Base-by-base conservation (phyloP, 2,329 filamentous ascomycete genomes). In the Immersiporthe knoxdaviesiana region DNA sequence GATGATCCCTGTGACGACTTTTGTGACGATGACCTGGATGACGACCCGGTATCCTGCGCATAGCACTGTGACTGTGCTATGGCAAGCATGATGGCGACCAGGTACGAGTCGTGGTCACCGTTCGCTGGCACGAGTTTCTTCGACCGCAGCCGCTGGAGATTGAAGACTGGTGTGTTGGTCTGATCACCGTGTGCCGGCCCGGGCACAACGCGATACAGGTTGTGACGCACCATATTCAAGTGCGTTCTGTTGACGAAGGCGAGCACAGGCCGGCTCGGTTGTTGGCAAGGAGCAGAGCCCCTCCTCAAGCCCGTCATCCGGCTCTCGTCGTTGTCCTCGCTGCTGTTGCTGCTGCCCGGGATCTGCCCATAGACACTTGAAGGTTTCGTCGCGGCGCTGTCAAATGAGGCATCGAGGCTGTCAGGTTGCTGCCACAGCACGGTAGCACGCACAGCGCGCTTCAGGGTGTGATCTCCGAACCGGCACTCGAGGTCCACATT, bases 1-100 rank as follows among this genome's bases (percentile, higher is more conserved):
- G 63, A 32, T 69, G 68, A 63, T 21, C 71, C 60, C 41, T 70
- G 66, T 6, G 68, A 67, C 0, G 75, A 76, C 66, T 76, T 77
- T 32, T 74, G 75, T 2, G 76, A 76, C 5, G 73, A 71, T 8
- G 72, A 39, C 10, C 67, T 66, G 21, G 71, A 68, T 5, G 66
- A 62, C 12, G 21, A 16, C 30, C 32, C 39, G 24, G 77, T 24
- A 10, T 21, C 35, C 21, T 14, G 74, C 30, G 63, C 71, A 73
- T 88, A 88, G 68, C 85, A 86, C 61, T 85, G 81, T 11, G 81
- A 79, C 73, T 89, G 87, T 10, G 87, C 87, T 83, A 89, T 85
- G 61, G 84, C 83, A 16, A 89, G 73, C 68, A 88, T 83, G 58
- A 84, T 80, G 27, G 82, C 85, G 6, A 86, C 78, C 47, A 88